Evolutionary conservation across 306 rosid species (phyloP).

Genomic region (Sindora glabra): DNA sequence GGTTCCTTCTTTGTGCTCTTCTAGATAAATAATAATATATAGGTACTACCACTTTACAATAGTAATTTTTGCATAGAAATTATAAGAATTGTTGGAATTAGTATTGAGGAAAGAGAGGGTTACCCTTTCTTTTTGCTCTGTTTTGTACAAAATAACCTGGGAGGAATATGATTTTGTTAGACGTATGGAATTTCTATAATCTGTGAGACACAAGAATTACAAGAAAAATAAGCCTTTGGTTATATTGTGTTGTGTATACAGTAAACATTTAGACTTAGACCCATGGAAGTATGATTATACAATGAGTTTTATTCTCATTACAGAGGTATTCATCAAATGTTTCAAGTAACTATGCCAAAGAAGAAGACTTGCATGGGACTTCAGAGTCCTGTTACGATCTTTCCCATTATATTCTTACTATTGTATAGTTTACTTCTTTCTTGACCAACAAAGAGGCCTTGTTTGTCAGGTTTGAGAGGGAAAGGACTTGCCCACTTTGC

Average conservation of each 20-base stretch:
- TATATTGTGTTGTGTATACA: not conserved
- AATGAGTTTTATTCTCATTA: not conserved
- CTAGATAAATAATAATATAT: not conserved
- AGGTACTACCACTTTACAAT: not conserved
- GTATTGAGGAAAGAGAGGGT: not conserved
- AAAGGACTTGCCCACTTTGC: slow-evolving; percentile 88
- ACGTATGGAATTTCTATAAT: not conserved
- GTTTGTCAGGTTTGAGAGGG: slow-evolving; percentile 86
- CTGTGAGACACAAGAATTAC: too few relatives aligned
- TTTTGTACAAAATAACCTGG: not conserved
- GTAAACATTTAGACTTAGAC: not conserved
- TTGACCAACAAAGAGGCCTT: not conserved
- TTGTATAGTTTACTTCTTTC: not conserved
- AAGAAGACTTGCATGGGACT: not conserved
- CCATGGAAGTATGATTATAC: not conserved
- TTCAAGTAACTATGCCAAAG: not conserved
- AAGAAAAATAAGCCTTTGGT: not conserved
- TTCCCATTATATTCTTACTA: not conserved
- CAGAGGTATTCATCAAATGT: not conserved
- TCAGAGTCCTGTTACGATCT: not conserved
- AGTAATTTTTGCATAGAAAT: not conserved
- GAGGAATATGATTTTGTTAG: slow-evolving; percentile 1
- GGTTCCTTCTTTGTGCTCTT: not conserved
- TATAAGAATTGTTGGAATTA: not conserved
- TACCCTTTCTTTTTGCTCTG: not conserved